Percentiles rank a stretch among this genome's conserved stretches.
Evolutionary conservation across 163 green algal species (phyloP).

Genomic region (Trebouxia gelatinosa): DNA sequence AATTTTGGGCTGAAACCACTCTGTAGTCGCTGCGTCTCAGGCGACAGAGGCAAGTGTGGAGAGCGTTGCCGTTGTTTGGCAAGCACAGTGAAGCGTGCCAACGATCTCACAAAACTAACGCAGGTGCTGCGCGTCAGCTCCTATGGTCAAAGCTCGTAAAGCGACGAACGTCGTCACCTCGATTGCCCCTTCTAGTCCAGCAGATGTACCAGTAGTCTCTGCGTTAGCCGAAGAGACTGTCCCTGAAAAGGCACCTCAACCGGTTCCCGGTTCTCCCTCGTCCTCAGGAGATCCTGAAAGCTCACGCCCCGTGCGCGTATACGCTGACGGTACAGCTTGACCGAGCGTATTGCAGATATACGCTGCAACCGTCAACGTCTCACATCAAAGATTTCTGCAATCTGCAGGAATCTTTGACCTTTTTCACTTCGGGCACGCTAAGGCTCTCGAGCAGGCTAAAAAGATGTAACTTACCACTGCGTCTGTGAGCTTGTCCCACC

Average conservation of each 20-base stretch:
- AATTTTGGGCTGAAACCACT: background rate
- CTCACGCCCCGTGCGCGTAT: slow-evolving; percentile 48
- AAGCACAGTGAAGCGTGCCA: background rate
- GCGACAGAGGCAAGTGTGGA: too few relatives aligned
- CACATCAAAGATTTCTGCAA: background rate
- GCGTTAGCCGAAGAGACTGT: slow-evolving; percentile 23
- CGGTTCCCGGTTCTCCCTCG: background rate
- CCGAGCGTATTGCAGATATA: background rate
- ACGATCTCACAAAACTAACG: background rate
- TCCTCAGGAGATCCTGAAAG: slow-evolving; percentile 15
- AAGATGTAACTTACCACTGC: slow-evolving; percentile 66
- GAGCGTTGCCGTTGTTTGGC: background rate
- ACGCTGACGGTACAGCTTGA: slow-evolving; percentile 51
- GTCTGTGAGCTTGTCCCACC: background rate
- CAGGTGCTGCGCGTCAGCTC: background rate
- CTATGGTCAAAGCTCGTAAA: slow-evolving; percentile 35
- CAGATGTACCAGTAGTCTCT: slow-evolving; percentile 9
- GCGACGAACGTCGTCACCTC: background rate
- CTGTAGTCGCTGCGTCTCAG: background rate
- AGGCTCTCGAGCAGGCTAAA: slow-evolving; percentile 90
- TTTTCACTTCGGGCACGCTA: slow-evolving; percentile 90
- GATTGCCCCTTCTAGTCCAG: slow-evolving; percentile 24
- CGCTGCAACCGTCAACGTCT: background rate
- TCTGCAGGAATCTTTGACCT: slow-evolving; percentile 87
- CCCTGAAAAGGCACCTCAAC: slow-evolving; percentile 6